Base-by-base conservation (phyloP, 352 stramenopile genomes). In the Pythium plurisporium region DNA sequence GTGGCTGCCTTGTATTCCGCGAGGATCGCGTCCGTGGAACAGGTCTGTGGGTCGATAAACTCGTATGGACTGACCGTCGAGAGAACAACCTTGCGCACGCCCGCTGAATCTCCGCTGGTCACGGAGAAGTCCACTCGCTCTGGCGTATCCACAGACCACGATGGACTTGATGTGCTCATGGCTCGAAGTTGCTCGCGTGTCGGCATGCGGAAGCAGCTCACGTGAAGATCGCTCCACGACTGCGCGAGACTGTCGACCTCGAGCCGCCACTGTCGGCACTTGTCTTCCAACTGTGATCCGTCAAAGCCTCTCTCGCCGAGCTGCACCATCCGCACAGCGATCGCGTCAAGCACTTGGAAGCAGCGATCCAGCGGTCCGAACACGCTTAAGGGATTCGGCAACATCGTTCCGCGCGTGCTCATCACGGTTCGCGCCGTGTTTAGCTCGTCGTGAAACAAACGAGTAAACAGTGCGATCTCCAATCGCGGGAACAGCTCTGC, bases 401-500 rank as follows among this genome's bases (percentile, higher is more conserved):
- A 22, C 0, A 22, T 36, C 9, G 11, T 47, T 8, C 49, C 25
- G 17, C 10, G 10, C 7, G 50, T 17, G 15, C 12, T 47, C 4
- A 31, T 7, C 26, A 29, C 27, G 15, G 8, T 15, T 11, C 25
- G 50, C 27, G 41, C 30, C 0, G 3, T 5, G 10, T 30, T 30
- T 0, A 49, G 7, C 19, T 68, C 41, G 9, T 45, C 27, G 29
- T 6, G 41, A 26, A 38, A 17, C 3, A 47, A 22, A 5, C 17
- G 30, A 20, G 33, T 5, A 25, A 38, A 59, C 22, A 59, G 29
- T 23, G 23, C n/a, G 19, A 47, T 40, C 43, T 54, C 47, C 6
- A 76, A 31, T 29, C 67, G 29, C 11, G 64, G 43, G 23, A 76
- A 73, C 9, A 86, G 37, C 10, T 55, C 63, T 10, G 37, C 41